These are phyloP conservation scores for Teunomyces panamensis DNA, from an alignment of 805 yeast species.

Conservation along the genomic window DNA sequence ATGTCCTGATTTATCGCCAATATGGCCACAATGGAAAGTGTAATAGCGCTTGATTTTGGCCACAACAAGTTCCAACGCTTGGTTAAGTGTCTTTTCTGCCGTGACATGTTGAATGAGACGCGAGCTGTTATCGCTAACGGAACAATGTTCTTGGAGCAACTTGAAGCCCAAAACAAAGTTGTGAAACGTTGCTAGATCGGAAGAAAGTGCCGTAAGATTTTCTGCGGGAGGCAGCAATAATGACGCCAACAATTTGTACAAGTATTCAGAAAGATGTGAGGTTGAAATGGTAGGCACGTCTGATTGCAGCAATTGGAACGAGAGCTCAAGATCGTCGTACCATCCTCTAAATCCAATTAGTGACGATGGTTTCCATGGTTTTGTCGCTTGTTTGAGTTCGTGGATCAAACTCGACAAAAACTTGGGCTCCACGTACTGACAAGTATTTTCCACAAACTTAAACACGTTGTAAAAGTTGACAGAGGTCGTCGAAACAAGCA, in stretches of 20 bases:
- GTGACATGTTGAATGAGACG: slow-evolving; percentile 11
- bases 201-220: not conserved
- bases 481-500: not conserved
- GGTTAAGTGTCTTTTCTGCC: slow-evolving; percentile 1
- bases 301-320: slow-evolving; percentile 7
- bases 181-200: slow-evolving; percentile 14
- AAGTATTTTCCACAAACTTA: slow-evolving; percentile 34
- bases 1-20: not conserved
- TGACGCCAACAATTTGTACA: not conserved
- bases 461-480: slow-evolving; percentile 27
- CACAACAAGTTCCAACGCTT: slow-evolving; percentile 4
- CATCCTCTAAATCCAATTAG: slow-evolving; percentile 33
- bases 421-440: slow-evolving; percentile 20
- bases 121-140: slow-evolving; percentile 14
- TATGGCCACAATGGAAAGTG: slow-evolving; percentile 7
- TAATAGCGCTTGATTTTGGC: slow-evolving; percentile 6
- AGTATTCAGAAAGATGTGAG: not conserved
- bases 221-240: not conserved
- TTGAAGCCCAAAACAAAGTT: slow-evolving; percentile 25
- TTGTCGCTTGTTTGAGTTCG: slow-evolving; percentile 11
- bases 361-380: slow-evolving; percentile 25
- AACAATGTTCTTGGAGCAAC: slow-evolving; percentile 17
- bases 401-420: slow-evolving; percentile 18
- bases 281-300: not conserved
- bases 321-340: slow-evolving; percentile 20